Evolutionary conservation across 306 rosid species (phyloP), one percentile per base, ranked within the genome.

Genomic region (Malus sieversii): DNA sequence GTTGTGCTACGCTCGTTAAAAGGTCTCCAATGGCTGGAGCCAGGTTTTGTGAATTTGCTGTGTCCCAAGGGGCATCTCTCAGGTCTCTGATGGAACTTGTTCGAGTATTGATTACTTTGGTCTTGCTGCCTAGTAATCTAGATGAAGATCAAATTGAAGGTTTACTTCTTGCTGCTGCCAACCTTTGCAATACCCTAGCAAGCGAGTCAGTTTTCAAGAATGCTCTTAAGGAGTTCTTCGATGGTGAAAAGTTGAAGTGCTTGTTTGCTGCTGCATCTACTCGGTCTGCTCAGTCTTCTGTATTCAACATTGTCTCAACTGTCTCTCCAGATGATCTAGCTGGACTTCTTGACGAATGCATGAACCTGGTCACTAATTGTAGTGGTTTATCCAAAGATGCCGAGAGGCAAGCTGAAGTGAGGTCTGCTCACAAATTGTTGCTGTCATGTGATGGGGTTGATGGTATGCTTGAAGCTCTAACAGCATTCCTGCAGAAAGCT

Each of bases 11-110:
- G 38, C 97, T 95, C 35, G 62, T 95, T 70, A 90, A 74, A 81
- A 84, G 97, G 79, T 88, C 97, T 82, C 98, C 98, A 27, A 48
- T 72, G 84, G 97, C 97, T 74, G 98, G 98, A 14, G 93, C 97
- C 80, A 95, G 84, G 78, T 95, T 95, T 87, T 92, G 96, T 69
- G 80, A 95, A 79, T 89, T 87, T 78, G 85, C 85, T 35, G 80
- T 75, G 58, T 80, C 73, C 73, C 92, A 89, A 85, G 97, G 97
- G 76, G 90, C 88, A 79, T 89, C 97, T 72, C 86, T 67, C 78
- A 82, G 81, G 68, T 90, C 87, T 67, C 85, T 88, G 19, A 48
- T 84, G 88, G 97, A 95, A 77, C 96, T 92, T 72, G 81, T 87
- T 66, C 87, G 82, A 79, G 85, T 73, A 79, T 78, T 92, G 72